Conservation (phyloP, 192 early-diverging fungal species). For the Linnemannia zychae region DNA sequence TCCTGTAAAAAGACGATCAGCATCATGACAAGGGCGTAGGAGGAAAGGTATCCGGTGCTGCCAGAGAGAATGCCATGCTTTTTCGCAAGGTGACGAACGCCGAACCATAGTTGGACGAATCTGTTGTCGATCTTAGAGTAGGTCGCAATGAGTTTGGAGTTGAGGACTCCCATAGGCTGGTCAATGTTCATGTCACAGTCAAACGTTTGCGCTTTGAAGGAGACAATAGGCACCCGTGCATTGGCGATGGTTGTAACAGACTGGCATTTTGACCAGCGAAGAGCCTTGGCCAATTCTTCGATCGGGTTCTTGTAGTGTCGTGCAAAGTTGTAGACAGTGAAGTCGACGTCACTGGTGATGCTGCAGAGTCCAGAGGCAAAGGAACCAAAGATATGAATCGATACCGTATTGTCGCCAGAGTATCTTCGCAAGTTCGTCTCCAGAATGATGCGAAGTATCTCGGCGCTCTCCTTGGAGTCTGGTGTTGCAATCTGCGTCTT, state of each 20-base stretch:
- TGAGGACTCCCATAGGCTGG: neutral
- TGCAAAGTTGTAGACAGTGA: neutral
- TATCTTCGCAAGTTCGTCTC: neutral
- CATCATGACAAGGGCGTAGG: conserved; percentile 17
- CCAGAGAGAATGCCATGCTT: conserved; percentile 4
- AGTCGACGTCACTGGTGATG: conserved; percentile 6
- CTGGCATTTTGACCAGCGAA: neutral
- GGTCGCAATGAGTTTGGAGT: conserved; percentile 17
- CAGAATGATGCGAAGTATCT: neutral
- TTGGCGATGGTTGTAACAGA: neutral
- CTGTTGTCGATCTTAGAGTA: conserved; percentile 12
- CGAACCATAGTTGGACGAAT: neutral
- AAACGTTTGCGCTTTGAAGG: neutral
- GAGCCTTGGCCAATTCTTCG: neutral
- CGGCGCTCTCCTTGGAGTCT: neutral
- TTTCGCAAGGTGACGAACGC: conserved; percentile 11
- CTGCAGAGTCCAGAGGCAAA: conserved; percentile 9
- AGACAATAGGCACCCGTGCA: conserved; percentile 5
- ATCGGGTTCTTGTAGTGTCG: neutral
- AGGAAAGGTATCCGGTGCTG: neutral
- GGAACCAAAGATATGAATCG: conserved; percentile 4
- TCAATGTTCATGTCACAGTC: conserved; percentile 5
- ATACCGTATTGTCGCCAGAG: neutral
- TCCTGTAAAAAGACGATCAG: conserved; percentile 15
- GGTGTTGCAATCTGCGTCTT: neutral